A percentile compares a stretch with the other conserved stretches of the same genome.
Evolutionary conservation across 495 filamentous ascomycete genomes (phyloP).

Genomic region (Sordaria brevicollis): DNA sequence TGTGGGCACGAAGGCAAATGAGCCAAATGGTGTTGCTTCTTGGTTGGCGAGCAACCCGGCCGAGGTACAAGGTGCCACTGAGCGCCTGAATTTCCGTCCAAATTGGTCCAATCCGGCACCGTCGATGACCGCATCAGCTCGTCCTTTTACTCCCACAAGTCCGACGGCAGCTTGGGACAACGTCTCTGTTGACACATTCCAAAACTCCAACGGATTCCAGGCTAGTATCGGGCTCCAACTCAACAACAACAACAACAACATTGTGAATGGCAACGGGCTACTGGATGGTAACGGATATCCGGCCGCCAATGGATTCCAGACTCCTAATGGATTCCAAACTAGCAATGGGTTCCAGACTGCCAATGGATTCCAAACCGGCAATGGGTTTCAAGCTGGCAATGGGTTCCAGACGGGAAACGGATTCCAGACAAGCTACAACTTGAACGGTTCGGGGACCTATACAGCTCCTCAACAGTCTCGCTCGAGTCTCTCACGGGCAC

Average conservation of each 20-base stretch:
- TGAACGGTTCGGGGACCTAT: not conserved
- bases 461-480: not conserved
- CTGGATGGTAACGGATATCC: too few relatives aligned
- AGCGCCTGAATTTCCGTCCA: not conserved
- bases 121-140: not conserved
- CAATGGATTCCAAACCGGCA: not conserved
- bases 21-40: too few relatives aligned
- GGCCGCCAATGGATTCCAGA: too few relatives aligned
- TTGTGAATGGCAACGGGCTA: too few relatives aligned
- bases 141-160: not conserved
- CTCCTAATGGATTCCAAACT: too few relatives aligned
- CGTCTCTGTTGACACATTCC: not conserved
- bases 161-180: not conserved
- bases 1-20: not conserved
- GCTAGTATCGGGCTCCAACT: not conserved
- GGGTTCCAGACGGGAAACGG: not conserved
- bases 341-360: not conserved
- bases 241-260: too few relatives aligned
- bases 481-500: not conserved
- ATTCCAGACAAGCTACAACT: not conserved
- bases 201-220: not conserved
- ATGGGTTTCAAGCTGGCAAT: not conserved
- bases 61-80: not conserved
- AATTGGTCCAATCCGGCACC: not conserved
- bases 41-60: not conserved